These are phyloP conservation scores for Evansstolkia leycettana DNA, from an alignment of 495 filamentous ascomycete species.

Conservation along the genomic window DNA sequence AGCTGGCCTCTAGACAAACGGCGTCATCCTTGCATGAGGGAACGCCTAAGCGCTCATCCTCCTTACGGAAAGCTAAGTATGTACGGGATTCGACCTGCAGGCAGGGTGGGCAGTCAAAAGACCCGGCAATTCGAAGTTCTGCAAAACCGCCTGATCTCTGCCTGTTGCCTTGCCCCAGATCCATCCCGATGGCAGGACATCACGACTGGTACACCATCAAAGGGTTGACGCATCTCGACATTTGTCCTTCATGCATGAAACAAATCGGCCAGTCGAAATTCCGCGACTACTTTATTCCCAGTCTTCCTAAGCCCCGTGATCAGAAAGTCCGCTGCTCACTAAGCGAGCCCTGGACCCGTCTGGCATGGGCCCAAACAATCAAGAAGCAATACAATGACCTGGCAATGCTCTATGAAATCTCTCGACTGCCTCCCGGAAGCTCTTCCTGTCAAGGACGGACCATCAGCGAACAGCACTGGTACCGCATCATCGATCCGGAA, in stretches of 20 bases:
- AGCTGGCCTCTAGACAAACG: not conserved
- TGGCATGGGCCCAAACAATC: constrained; percentile 52
- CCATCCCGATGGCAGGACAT: constrained; percentile 31
- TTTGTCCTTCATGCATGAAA: constrained; percentile 51
- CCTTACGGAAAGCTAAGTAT: not conserved
- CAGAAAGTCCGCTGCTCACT: constrained; percentile 44
- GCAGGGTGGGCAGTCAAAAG: not conserved
- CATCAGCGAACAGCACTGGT: constrained; percentile 40
- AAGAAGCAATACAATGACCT: constrained; percentile 41
- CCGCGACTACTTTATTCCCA: constrained; percentile 37
- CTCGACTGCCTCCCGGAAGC: constrained; percentile 25
- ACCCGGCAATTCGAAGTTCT: constrained; percentile 3
- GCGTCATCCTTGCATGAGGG: not conserved
- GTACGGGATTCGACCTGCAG: not conserved
- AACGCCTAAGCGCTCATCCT: not conserved
- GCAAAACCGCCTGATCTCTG: constrained; percentile 10
- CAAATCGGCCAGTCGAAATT: constrained; percentile 44
- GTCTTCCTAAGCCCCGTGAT: constrained; percentile 23
- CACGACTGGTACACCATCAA: constrained; percentile 58
- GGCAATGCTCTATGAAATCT: constrained; percentile 42
- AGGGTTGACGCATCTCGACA: constrained; percentile 40
- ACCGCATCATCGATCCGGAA: constrained; percentile 43
- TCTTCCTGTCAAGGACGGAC: constrained; percentile 39
- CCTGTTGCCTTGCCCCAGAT: constrained; percentile 44
- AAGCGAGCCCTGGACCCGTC: constrained; percentile 49